Conservation (phyloP, 192 early-diverging fungal species). For the Linnemannia elongata region DNA sequence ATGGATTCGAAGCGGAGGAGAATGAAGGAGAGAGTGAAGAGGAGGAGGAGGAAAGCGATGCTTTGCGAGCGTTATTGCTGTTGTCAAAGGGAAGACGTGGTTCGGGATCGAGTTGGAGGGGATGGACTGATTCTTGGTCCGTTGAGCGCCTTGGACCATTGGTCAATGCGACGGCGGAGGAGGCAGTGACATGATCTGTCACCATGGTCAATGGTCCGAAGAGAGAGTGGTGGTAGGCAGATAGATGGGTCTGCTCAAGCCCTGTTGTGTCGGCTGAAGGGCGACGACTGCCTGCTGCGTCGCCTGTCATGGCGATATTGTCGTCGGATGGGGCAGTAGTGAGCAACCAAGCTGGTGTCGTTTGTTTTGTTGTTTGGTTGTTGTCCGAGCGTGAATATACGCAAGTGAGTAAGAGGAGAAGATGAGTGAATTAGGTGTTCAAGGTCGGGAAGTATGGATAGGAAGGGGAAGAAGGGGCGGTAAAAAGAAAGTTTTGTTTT, state of each 20-base stretch:
- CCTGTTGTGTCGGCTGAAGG: not conserved
- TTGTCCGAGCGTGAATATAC: not conserved
- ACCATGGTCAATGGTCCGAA: not conserved
- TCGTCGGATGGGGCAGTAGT: not conserved
- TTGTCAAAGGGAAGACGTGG: slow-evolving; percentile 14
- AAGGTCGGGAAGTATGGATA: not conserved
- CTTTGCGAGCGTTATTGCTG: not conserved
- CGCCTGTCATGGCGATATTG: slow-evolving; percentile 5
- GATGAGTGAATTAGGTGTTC: not conserved
- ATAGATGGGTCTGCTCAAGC: not conserved
- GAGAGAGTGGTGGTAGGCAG: not conserved
- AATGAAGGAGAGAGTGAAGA: not conserved
- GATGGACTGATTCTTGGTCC: slow-evolving; percentile 26
- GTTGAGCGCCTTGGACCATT: not conserved
- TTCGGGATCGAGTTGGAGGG: slow-evolving; percentile 23
- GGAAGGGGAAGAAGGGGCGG: not conserved
- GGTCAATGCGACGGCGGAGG: not conserved
- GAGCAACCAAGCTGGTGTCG: not conserved
- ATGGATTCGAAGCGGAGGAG: not conserved
- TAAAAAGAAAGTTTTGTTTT: not conserved
- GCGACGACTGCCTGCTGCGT: not conserved
- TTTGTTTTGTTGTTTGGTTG: not conserved
- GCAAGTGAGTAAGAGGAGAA: not conserved
- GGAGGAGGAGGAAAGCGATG: not conserved
- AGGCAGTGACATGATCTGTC: not conserved